Evolutionary conservation across 192 early-diverging fungal species (phyloP).

Genomic region (Spizellomyces punctatus): DNA sequence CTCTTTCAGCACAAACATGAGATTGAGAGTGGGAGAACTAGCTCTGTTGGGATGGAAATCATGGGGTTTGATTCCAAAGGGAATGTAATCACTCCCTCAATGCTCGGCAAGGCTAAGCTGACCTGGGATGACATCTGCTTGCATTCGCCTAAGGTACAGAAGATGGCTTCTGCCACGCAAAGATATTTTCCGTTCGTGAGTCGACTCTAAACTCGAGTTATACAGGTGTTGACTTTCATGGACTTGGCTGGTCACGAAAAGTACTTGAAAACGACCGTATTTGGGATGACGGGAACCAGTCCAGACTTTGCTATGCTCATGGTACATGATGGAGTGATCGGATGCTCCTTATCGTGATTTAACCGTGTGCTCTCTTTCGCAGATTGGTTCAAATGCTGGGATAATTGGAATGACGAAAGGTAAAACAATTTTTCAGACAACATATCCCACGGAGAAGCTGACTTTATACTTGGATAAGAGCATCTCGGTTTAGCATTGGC

Average conservation of each 20-base stretch:
- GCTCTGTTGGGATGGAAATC: constrained; percentile 84
- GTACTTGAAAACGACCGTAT: constrained; percentile 87
- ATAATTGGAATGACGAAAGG: constrained; percentile 89
- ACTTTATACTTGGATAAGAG: constrained; percentile 40
- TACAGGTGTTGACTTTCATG: constrained; percentile 74
- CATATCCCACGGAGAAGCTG: no score
- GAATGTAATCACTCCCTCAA: constrained; percentile 64
- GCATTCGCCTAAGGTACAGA: constrained; percentile 66
- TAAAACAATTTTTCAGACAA: not conserved
- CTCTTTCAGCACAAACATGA: constrained; percentile 92
- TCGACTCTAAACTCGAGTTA: not conserved
- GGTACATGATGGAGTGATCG: constrained; percentile 40
- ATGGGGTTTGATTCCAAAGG: constrained; percentile 80
- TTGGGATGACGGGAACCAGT: constrained; percentile 84
- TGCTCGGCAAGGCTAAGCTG: constrained; percentile 55
- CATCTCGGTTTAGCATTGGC: constrained; percentile 80
- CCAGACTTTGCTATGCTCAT: constrained; percentile 89
- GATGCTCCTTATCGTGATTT: not conserved
- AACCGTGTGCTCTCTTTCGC: not conserved
- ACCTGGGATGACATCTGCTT: constrained; percentile 84
- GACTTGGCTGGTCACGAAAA: constrained; percentile 90
- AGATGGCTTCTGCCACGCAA: no score
- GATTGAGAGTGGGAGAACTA: constrained; percentile 89
- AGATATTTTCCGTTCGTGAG: not conserved
- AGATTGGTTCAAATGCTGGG: constrained; percentile 67